These are phyloP conservation scores for Stygiomarasmius scandens DNA, from an alignment of 1,284 basidiomycete genomes.

Conservation along the genomic window DNA sequence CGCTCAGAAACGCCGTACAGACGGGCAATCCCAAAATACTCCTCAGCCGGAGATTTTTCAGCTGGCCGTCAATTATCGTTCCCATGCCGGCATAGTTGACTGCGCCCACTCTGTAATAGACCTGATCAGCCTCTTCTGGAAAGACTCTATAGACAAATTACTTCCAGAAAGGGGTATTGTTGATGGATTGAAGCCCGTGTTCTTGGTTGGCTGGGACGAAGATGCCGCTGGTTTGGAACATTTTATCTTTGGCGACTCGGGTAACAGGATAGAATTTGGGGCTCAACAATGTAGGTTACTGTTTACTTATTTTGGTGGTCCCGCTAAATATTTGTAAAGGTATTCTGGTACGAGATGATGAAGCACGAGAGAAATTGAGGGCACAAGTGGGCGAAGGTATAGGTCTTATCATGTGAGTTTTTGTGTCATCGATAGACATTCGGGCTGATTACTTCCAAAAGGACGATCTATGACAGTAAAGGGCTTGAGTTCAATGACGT, in stretches of 20 bases:
- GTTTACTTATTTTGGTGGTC: neutral
- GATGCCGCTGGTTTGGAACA: constrained; percentile 57
- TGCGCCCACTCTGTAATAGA: constrained; percentile 67
- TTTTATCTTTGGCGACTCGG: constrained; percentile 56
- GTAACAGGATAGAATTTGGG: constrained; percentile 62
- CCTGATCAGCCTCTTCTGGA: constrained; percentile 67
- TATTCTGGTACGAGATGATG: constrained; percentile 69
- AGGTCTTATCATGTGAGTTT: constrained; percentile 58
- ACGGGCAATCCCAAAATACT: neutral
- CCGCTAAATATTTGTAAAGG: constrained; percentile 37
- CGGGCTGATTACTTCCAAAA: constrained; percentile 26
- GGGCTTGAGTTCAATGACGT: constrained; percentile 77
- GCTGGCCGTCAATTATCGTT: constrained; percentile 68
- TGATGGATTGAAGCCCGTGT: constrained; percentile 62
- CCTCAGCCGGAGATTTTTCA: constrained; percentile 56
- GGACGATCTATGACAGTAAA: constrained; percentile 76
- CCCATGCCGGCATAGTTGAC: constrained; percentile 71
- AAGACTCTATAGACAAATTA: constrained; percentile 64
- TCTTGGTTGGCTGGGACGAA: constrained; percentile 58
- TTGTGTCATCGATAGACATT: neutral
- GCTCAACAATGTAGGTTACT: constrained; percentile 61
- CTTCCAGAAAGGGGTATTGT: constrained; percentile 60
- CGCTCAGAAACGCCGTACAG: too few species aligned
- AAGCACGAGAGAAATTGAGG: constrained; percentile 51
- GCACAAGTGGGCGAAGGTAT: constrained; percentile 56